phyloP scores from a whole-genome alignment of 805 yeast genomes.

The Barnettozyma sucrosica region DNA sequence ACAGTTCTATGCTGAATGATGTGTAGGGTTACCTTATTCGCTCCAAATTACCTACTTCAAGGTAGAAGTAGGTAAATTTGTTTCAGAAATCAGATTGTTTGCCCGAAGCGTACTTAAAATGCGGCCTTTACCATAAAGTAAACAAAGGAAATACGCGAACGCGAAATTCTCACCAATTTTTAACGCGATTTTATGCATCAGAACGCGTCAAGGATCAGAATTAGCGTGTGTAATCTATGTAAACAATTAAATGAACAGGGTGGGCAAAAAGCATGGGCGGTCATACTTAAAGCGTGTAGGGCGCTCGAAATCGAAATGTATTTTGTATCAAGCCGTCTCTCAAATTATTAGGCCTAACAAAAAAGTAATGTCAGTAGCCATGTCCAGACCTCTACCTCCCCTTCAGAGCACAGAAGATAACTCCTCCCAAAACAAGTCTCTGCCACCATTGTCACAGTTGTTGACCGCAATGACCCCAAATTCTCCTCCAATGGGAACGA shows the following conservation, averaged over 20 bases:
- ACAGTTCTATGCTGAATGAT: no score
- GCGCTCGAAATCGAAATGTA: neutral
- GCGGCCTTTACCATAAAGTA: slow-evolving; percentile 8
- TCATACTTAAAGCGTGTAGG: neutral
- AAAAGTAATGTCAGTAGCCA: slow-evolving; percentile 4
- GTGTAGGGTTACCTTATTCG: neutral
- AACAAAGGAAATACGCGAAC: slow-evolving; percentile 6
- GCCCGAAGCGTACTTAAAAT: neutral
- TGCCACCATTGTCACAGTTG: slow-evolving; percentile 6
- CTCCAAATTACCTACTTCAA: no score
- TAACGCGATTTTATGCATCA: neutral
- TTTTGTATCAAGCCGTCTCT: neutral
- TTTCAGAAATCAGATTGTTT: neutral
- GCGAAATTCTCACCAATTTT: neutral
- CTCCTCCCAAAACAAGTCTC: neutral
- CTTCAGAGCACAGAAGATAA: neutral
- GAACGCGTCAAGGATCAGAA: neutral
- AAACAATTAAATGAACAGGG: slow-evolving; percentile 8
- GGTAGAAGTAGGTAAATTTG: no score
- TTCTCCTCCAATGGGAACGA: slow-evolving; percentile 12
- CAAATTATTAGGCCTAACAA: neutral
- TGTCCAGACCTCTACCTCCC: slow-evolving; percentile 8
- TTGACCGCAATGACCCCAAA: neutral
- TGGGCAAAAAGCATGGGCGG: neutral
- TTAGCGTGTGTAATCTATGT: slow-evolving; percentile 7